Evolutionary conservation across 2,329 filamentous ascomycete genomes (phyloP).

Genomic region (Fusarium tricinctum): DNA sequence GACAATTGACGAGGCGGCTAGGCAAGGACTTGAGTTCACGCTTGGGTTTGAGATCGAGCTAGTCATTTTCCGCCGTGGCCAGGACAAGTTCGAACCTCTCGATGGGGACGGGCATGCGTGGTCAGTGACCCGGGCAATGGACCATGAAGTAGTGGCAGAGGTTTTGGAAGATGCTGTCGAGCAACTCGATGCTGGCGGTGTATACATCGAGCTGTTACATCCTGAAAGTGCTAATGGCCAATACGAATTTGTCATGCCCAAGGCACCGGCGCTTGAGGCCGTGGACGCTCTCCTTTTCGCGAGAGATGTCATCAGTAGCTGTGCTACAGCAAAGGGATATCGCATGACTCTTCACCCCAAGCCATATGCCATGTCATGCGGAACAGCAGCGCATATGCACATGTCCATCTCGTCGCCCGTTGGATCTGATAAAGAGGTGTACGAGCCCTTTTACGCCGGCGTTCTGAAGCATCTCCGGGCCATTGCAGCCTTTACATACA

Average conservation of each 20-base stretch:
- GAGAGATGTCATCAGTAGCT: conserved; percentile 75
- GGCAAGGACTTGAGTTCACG: conserved; percentile 69
- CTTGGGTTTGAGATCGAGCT: conserved; percentile 89
- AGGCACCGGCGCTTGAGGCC: conserved; percentile 73
- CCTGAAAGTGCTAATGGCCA: conserved; percentile 80
- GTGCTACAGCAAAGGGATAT: conserved; percentile 73
- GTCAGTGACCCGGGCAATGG: conserved; percentile 74
- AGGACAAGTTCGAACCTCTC: conserved; percentile 58
- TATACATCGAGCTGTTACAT: conserved; percentile 80
- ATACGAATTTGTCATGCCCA: conserved; percentile 81
- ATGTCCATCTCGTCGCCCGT: conserved; percentile 71
- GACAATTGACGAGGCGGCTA: conserved; percentile 65
- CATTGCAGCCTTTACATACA: conserved; percentile 77
- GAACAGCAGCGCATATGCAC: conserved; percentile 78
- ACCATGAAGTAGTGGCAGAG: conserved; percentile 67
- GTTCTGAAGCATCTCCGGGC: conserved; percentile 75
- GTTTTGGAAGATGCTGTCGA: conserved; percentile 76
- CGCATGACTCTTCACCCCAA: conserved; percentile 82
- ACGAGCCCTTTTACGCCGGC: conserved; percentile 79
- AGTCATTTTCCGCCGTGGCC: conserved; percentile 71
- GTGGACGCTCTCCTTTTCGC: conserved; percentile 80
- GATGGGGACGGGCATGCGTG: conserved; percentile 77
- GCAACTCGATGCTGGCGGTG: conserved; percentile 70
- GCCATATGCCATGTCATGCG: conserved; percentile 69
- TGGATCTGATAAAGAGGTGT: conserved; percentile 59